Evolutionary conservation across 1,139 yeast species (phyloP).

Genomic region (Insectozyma bohioensis): DNA sequence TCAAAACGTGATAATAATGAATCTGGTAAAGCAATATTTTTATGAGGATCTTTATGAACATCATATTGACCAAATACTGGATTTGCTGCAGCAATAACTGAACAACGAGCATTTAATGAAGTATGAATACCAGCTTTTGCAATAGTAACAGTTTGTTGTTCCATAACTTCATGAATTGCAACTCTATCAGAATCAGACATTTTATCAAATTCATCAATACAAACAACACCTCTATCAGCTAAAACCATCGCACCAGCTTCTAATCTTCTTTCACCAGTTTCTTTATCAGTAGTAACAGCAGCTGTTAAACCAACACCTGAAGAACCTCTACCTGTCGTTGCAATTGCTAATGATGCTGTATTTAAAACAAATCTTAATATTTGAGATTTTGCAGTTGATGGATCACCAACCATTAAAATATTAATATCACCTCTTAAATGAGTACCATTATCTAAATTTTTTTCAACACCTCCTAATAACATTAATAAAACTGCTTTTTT

Average conservation of each 20-base stretch:
- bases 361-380: slow-evolving; percentile 89
- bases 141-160: slow-evolving; percentile 97
- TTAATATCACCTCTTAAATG: slow-evolving; percentile 98
- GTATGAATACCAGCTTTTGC: slow-evolving; percentile 99
- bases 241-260: slow-evolving; percentile 99
- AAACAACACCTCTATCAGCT: slow-evolving; percentile 95
- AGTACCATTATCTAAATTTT: slow-evolving; percentile 91
- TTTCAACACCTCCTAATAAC: slow-evolving; percentile 93
- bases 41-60: slow-evolving; percentile 93
- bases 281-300: slow-evolving; percentile 94
- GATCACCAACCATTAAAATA: slow-evolving; percentile 96
- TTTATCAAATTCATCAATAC: slow-evolving; percentile 98
- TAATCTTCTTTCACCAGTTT: slow-evolving; percentile 92
- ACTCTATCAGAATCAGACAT: slow-evolving; percentile 97
- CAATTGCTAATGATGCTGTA: slow-evolving; percentile 93
- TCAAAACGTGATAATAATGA: slow-evolving; percentile 96
- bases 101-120: slow-evolving; percentile 93
- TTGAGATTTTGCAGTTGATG: slow-evolving; percentile 97
- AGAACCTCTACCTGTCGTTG: slow-evolving; percentile 98
- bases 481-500: slow-evolving; percentile 88
- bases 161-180: slow-evolving; percentile 99
- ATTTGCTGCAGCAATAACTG: slow-evolving; percentile 97
- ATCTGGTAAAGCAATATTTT: slow-evolving; percentile 95
- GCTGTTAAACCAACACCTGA: slow-evolving; percentile 99
- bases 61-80: slow-evolving; percentile 98